These are phyloP conservation scores for Mycena albidolilacea DNA, from an alignment of 768 basidiomycete species.

Conservation along the genomic window DNA sequence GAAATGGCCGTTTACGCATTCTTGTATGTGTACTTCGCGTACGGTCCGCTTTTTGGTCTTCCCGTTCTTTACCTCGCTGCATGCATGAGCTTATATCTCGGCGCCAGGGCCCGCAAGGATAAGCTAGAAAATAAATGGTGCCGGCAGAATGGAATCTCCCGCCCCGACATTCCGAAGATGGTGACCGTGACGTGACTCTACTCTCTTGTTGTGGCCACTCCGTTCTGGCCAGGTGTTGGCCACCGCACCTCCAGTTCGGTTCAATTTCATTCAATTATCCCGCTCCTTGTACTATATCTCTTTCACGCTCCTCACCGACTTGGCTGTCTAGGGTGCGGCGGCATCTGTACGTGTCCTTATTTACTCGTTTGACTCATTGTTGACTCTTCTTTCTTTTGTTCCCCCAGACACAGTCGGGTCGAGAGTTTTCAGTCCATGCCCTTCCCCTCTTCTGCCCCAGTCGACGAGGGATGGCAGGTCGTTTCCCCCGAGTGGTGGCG, in stretches of 20 bases:
- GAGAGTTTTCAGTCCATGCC: constrained; percentile 30
- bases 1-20: constrained; percentile 1
- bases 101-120: not conserved
- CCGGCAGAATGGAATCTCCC: not conserved
- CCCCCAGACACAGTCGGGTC: constrained; percentile 33
- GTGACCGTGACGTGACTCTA: constrained; percentile 23
- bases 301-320: constrained; percentile 10
- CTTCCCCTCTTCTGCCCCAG: constrained; percentile 21
- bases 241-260: constrained; percentile 15
- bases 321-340: constrained; percentile 30
- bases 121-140: constrained; percentile 6
- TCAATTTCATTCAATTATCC: not conserved
- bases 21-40: not conserved
- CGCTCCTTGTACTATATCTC: constrained; percentile 31
- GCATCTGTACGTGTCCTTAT: constrained; percentile 26
- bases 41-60: not conserved
- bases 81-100: constrained; percentile 8
- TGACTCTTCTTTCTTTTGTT: constrained; percentile 20
- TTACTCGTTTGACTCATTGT: constrained; percentile 32
- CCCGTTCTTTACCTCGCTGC: constrained; percentile 6
- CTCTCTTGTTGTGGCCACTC: constrained; percentile 8
- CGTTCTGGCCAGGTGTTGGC: constrained; percentile 25
- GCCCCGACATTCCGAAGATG: not conserved
- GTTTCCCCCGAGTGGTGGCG: constrained; percentile 58
- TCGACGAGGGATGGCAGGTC: constrained; percentile 59